phyloP scores from a whole-genome alignment of 2,329 filamentous ascomycete genomes.

The Fusarium sambucinum region DNA sequence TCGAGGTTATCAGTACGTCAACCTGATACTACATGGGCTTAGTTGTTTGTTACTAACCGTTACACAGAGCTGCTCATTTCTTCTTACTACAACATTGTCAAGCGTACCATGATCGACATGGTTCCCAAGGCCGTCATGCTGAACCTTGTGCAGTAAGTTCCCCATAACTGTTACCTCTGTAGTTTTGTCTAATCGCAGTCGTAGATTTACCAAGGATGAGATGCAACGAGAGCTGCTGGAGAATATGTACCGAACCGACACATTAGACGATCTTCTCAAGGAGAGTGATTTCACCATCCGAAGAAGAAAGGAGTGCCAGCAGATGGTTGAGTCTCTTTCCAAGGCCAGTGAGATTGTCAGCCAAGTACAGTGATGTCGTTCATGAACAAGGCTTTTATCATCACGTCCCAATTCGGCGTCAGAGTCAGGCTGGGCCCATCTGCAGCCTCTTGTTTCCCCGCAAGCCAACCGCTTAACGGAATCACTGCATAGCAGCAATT shows the following conservation, averaged over 20 bases:
- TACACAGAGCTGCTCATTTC: conserved; percentile 86
- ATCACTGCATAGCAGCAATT: conserved; percentile 24
- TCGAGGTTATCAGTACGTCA: conserved; percentile 94
- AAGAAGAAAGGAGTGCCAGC: conserved; percentile 96
- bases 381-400: conserved; percentile 24
- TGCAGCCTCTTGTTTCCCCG: conserved; percentile 22
- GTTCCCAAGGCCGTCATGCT: conserved; percentile 99
- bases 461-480: conserved; percentile 16
- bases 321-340: conserved; percentile 95
- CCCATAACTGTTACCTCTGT: neutral
- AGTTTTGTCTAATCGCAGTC: conserved; percentile 35
- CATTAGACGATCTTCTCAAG: conserved; percentile 93
- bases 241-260: conserved; percentile 94
- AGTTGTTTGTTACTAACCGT: conserved; percentile 25
- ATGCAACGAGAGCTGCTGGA: conserved; percentile 98
- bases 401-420: conserved; percentile 31
- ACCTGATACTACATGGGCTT: neutral
- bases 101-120: conserved; percentile 99
- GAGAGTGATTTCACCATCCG: conserved; percentile 97
- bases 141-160: conserved; percentile 88
- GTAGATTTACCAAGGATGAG: conserved; percentile 92
- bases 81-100: conserved; percentile 98
- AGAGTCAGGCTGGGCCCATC: conserved; percentile 23
- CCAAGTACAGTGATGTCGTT: conserved; percentile 69
- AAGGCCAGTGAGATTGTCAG: conserved; percentile 97